phyloP scores from a whole-genome alignment of 2,329 filamentous ascomycete species.

The Sphaceloma murrayae region DNA sequence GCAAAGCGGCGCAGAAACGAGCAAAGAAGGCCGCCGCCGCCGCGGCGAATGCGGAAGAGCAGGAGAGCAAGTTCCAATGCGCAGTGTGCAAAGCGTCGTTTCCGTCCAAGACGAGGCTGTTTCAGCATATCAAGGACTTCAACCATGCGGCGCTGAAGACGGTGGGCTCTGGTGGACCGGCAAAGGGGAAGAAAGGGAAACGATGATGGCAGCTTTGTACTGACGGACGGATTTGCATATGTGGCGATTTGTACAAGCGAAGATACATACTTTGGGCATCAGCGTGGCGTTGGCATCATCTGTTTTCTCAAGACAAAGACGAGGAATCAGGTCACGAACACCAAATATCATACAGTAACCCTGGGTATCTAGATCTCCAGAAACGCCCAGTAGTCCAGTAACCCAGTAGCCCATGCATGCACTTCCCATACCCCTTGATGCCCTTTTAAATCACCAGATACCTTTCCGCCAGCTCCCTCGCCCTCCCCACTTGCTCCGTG shows the following conservation, averaged over 20 bases:
- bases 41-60: constrained; percentile 25
- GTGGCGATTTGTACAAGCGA: too few relatives aligned
- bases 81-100: constrained; percentile 70
- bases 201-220: constrained; percentile 20
- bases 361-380: too few relatives aligned
- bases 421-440: not conserved
- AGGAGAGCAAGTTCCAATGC: constrained; percentile 53
- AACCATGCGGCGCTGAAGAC: constrained; percentile 50
- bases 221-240: not conserved
- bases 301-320: not conserved
- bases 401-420: too few relatives aligned
- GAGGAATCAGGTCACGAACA: not conserved
- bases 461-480: constrained; percentile 50
- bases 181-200: constrained; percentile 27
- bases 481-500: constrained; percentile 27
- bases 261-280: too few relatives aligned
- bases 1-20: constrained; percentile 41
- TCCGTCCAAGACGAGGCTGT: constrained; percentile 61
- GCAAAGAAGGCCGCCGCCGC: constrained; percentile 37
- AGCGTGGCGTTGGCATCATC: not conserved
- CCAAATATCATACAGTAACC: constrained; percentile 11
- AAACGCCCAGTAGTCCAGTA: too few relatives aligned
- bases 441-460: constrained; percentile 39
- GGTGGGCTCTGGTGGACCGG: constrained; percentile 20
- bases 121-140: constrained; percentile 59